These are phyloP conservation scores for Tagetes erecta DNA, from an alignment of 129 eudicot species.

Conservation along the genomic window DNA sequence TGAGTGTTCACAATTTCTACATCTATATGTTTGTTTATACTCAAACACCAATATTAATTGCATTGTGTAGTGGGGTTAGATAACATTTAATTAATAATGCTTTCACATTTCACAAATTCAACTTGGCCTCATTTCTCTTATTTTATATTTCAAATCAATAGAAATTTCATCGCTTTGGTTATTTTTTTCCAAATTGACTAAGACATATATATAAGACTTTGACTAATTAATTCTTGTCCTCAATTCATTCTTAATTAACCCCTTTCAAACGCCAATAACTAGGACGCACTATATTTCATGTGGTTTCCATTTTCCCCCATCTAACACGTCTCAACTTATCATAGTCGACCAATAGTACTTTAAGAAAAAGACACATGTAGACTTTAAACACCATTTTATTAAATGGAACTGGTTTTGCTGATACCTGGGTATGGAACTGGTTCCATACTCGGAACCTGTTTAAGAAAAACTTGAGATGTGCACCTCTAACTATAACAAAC, in stretches of 20 bases:
- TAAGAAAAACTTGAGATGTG: neutral
- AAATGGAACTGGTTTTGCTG: neutral
- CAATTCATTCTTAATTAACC: conserved; percentile 4
- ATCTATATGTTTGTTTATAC: too few relatives aligned
- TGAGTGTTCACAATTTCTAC: neutral
- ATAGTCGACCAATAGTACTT: neutral
- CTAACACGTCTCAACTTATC: neutral
- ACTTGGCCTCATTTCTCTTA: neutral
- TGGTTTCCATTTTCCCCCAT: conserved; percentile 7
- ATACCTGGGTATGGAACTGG: too few relatives aligned
- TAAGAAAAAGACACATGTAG: neutral
- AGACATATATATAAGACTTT: conserved; percentile 25
- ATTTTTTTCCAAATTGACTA: conserved; percentile 1
- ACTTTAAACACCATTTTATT: conserved; percentile 3
- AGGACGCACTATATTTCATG: conserved; percentile 2
- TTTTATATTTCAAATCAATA: neutral
- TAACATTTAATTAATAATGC: neutral
- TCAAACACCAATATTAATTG: neutral
- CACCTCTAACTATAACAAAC: neutral
- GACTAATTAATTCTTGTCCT: conserved; percentile 4
- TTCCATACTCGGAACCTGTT: neutral
- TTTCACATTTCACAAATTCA: neutral
- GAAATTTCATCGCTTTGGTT: neutral
- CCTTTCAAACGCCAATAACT: conserved; percentile 18
- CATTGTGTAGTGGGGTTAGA: neutral